Evolutionary conservation across 495 filamentous ascomycete genomes (phyloP).

Genomic region (Neurospora sp.): DNA sequence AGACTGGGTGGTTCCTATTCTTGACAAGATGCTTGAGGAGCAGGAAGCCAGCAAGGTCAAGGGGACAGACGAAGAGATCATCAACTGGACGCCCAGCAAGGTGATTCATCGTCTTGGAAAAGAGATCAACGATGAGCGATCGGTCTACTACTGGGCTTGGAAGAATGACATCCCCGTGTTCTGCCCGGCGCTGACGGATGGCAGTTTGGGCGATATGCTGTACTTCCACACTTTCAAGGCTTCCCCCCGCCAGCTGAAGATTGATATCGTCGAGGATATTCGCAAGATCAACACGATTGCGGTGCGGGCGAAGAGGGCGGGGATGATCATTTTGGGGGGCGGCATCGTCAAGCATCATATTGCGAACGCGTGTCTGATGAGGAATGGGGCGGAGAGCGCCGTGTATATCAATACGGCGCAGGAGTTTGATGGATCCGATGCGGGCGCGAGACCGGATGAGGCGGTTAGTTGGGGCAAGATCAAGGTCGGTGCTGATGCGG

Average conservation of each 20-base stretch:
- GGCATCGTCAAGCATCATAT: conserved; percentile 96
- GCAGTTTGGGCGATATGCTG: conserved; percentile 90
- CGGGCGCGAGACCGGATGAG: conserved; percentile 90
- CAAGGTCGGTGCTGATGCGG: conserved; percentile 69
- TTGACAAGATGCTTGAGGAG: conserved; percentile 84
- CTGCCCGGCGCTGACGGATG: conserved; percentile 91
- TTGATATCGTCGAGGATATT: conserved; percentile 87
- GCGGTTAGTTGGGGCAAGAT: conserved; percentile 99
- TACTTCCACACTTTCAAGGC: conserved; percentile 92
- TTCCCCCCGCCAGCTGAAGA: conserved; percentile 62
- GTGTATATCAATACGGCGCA: conserved; percentile 95
- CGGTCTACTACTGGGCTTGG: conserved; percentile 89
- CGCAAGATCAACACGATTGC: conserved; percentile 82
- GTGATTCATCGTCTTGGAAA: conserved; percentile 77
- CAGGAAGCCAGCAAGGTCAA: conserved; percentile 65
- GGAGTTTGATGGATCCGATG: conserved; percentile 96
- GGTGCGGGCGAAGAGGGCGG: conserved; percentile 68
- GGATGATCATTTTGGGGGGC: conserved; percentile 91
- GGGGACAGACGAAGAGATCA: conserved; percentile 43
- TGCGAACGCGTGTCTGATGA: conserved; percentile 91
- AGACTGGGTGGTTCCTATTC: conserved; percentile 90
- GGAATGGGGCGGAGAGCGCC: conserved; percentile 90
- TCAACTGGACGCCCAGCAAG: conserved; percentile 85
- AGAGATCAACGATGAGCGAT: conserved; percentile 83
- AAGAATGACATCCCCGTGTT: conserved; percentile 93